Conservation (phyloP, 352 stramenopile genomes). For the Globisporangium acanthophoron region DNA sequence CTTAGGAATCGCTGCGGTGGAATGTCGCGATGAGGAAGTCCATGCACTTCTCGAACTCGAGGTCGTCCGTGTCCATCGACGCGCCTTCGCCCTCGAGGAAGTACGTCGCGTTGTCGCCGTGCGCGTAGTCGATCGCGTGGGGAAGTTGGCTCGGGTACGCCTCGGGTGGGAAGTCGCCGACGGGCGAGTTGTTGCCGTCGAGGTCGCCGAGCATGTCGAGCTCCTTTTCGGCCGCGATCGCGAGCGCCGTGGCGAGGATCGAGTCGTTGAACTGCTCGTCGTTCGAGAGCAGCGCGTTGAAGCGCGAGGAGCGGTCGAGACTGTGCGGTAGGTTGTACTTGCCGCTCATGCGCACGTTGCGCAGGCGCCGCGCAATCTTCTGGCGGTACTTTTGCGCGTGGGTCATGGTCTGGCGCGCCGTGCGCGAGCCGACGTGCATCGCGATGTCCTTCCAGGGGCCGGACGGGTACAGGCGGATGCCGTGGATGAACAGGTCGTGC, state of each 20-base stretch:
- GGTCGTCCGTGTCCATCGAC: slow-evolving; percentile 43
- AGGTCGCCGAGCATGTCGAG: slow-evolving; percentile 55
- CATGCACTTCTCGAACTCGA: slow-evolving; percentile 79
- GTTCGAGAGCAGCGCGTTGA: slow-evolving; percentile 60
- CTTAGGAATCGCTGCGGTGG: slow-evolving; percentile 30
- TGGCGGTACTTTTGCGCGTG: slow-evolving; percentile 84
- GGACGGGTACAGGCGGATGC: slow-evolving; percentile 72
- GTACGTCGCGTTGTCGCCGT: slow-evolving; percentile 36
- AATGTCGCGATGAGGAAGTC: slow-evolving; percentile 77
- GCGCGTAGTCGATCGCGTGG: slow-evolving; percentile 41
- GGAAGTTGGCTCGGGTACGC: slow-evolving; percentile 50
- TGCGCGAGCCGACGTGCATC: slow-evolving; percentile 59
- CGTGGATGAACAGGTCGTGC: slow-evolving; percentile 66
- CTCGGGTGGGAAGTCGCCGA: slow-evolving; percentile 23
- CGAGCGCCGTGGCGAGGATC: slow-evolving; percentile 68
- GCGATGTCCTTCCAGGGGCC: slow-evolving; percentile 80
- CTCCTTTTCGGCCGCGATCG: slow-evolving; percentile 64
- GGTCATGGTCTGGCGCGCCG: slow-evolving; percentile 73
- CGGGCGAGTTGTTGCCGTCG: slow-evolving; percentile 26
- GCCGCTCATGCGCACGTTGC: slow-evolving; percentile 63
- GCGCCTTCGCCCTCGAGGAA: slow-evolving; percentile 33
- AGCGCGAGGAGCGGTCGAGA: slow-evolving; percentile 63
- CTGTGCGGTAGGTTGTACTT: slow-evolving; percentile 63
- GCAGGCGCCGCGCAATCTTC: slow-evolving; percentile 70
- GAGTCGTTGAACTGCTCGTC: slow-evolving; percentile 82